Conservation (phyloP, 768 basidiomycete species). For the Paxillus involutus region DNA sequence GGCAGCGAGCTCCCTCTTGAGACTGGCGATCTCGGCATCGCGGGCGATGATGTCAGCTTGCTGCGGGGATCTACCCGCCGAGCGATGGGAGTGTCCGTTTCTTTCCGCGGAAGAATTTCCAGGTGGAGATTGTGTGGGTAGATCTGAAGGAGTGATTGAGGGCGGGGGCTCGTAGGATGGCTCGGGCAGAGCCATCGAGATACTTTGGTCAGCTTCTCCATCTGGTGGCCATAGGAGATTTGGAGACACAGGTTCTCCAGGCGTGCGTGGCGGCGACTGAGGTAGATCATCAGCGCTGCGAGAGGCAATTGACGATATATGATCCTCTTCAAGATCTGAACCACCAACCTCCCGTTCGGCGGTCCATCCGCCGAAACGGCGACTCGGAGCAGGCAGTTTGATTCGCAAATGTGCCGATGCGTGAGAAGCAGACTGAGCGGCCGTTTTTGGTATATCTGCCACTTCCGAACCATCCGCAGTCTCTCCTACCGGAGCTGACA, state of each 20-base stretch:
- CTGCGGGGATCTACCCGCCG: not conserved
- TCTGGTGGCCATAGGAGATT: not conserved
- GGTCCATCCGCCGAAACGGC: not conserved
- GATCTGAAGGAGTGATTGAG: not conserved
- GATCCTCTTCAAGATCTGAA: not conserved
- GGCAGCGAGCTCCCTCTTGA: not conserved
- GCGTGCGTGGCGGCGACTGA: not conserved
- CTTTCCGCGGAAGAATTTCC: not conserved
- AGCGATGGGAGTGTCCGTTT: not conserved
- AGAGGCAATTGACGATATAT: no score
- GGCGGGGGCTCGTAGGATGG: not conserved
- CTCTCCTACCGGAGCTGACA: not conserved
- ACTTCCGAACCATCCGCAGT: not conserved
- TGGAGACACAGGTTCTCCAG: not conserved
- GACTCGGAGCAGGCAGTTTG: not conserved
- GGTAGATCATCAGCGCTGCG: not conserved
- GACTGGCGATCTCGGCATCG: conserved; percentile 1
- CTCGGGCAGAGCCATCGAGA: not conserved
- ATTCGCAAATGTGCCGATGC: not conserved
- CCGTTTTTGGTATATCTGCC: not conserved
- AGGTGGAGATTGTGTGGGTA: not conserved
- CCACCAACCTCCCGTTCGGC: not conserved
- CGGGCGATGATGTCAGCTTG: not conserved
- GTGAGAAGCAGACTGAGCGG: not conserved
- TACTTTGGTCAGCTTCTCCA: not conserved